Evolutionary conservation across 495 filamentous ascomycete species (phyloP).

Genomic region (Collariella sp.): DNA sequence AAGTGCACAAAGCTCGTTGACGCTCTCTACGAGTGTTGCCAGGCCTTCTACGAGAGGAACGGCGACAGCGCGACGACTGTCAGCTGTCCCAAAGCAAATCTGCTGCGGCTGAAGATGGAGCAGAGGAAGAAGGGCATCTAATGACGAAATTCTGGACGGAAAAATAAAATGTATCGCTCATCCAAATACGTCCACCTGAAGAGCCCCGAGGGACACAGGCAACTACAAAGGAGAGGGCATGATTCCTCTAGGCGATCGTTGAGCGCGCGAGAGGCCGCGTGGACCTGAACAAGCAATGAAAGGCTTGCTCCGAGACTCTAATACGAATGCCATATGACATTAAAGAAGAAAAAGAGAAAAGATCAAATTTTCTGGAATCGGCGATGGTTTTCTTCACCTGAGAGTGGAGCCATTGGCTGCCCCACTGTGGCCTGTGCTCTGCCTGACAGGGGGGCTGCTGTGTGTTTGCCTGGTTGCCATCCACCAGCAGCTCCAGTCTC

Average conservation of each 20-base stretch:
- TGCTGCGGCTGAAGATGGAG: constrained; percentile 80
- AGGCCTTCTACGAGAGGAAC: constrained; percentile 71
- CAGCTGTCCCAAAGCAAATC: constrained; percentile 76
- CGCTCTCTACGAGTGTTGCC: constrained; percentile 93
- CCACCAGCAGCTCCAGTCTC: constrained; percentile 5
- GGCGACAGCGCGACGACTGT: constrained; percentile 68
- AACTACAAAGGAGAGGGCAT: constrained; percentile 56
- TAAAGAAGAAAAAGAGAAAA: constrained; percentile 49
- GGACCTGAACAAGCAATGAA: constrained; percentile 94
- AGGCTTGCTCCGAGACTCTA: constrained; percentile 99
- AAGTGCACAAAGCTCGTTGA: constrained; percentile 76
- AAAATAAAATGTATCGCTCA: constrained; percentile 35
- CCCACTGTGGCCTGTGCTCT: neutral
- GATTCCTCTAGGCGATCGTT: constrained; percentile 89
- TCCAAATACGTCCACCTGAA: constrained; percentile 42
- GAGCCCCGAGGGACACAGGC: constrained; percentile 38
- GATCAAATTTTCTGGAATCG: constrained; percentile 18
- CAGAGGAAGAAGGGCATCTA: constrained; percentile 48
- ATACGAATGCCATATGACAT: constrained; percentile 94
- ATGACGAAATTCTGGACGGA: neutral
- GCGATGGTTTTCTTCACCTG: constrained; percentile 1
- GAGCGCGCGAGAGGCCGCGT: constrained; percentile 87
- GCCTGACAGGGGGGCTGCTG: neutral
- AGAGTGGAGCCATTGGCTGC: neutral
- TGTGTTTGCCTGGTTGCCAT: neutral